phyloP scores from a whole-genome alignment of 768 basidiomycete species.

The Amanita inopinata region DNA sequence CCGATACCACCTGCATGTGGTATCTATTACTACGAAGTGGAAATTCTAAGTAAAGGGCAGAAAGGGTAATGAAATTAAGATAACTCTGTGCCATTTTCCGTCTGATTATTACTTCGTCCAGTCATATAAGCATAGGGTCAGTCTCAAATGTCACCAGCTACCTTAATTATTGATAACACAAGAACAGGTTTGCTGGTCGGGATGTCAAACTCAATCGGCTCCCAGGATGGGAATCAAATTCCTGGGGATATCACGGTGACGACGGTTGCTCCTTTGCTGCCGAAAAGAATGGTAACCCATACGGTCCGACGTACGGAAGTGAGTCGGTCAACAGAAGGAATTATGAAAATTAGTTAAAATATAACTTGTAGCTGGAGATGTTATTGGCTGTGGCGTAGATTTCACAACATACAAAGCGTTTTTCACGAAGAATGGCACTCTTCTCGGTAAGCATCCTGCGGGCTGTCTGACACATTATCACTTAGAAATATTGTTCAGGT shows the following conservation, averaged over 20 bases:
- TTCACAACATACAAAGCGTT: slow-evolving; percentile 74
- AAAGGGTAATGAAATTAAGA: slow-evolving; percentile 50
- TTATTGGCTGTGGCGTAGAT: slow-evolving; percentile 89
- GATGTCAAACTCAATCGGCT: slow-evolving; percentile 63
- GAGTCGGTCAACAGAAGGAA: slow-evolving; percentile 18
- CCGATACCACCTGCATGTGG: slow-evolving; percentile 82
- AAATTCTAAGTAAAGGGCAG: slow-evolving; percentile 68
- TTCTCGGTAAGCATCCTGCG: slow-evolving; percentile 44
- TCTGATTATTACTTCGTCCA: slow-evolving; percentile 21
- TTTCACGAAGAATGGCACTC: slow-evolving; percentile 81
- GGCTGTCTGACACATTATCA: not conserved
- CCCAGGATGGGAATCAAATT: slow-evolving; percentile 78
- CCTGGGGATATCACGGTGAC: slow-evolving; percentile 93
- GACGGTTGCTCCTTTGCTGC: slow-evolving; percentile 73
- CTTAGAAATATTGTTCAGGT: slow-evolving; percentile 28
- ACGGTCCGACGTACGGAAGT: slow-evolving; percentile 79
- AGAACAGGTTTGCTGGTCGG: slow-evolving; percentile 51
- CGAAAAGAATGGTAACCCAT: slow-evolving; percentile 61
- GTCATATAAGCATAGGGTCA: slow-evolving; percentile 77
- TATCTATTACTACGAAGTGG: slow-evolving; percentile 91
- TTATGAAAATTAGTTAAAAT: not conserved
- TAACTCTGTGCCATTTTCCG: slow-evolving; percentile 6
- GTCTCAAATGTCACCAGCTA: slow-evolving; percentile 13
- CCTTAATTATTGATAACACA: slow-evolving; percentile 10
- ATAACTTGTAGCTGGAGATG: slow-evolving; percentile 56